Base-by-base conservation (phyloP, 1,284 basidiomycete species). In the Cryptococcus sp. region DNA sequence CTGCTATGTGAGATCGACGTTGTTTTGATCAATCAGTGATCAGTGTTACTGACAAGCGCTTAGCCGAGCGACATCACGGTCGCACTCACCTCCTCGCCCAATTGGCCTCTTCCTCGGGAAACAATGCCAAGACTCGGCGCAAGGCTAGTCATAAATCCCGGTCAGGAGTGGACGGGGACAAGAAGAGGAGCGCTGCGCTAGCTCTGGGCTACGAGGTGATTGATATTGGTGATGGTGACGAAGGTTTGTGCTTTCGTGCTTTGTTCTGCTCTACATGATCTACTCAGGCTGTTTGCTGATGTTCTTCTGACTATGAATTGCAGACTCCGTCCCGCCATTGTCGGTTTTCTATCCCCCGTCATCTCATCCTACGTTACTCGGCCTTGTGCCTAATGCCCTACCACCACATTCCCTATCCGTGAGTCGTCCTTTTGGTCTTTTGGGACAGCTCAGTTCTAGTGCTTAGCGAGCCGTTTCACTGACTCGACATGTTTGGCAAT, bases 331-430 rank as follows among this genome's bases (percentile, higher is more conserved):
- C 54, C 89, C 90, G 38, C 87, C 90, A 56, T 78, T 96, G 39
- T 93, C 92, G 27, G 85, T 96, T 44, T 94, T 92, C 75, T 91
- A 88, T 19, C 87, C 94, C 3, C 90, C 93, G 0, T 92, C 91
- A 0, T 87, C 89, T 4, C 82, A 87, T 17, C 78, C 84, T 0
- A 83, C 88, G 2, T 88, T 92, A 67, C 86, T 87, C 2, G 80
- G 87, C 2, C 80, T 98, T n/a, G 75, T 97, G 1, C 90, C 91
- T 0, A 86, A 90, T 62, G 91, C 93, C 57, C 80, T 96, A 19
- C 88, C 91, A 0, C 87, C 89, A 4, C 57, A 69, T 7, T 70
- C 73, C 0, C 49, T 78, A 2, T 62, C 68, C 4, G 76, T 78
- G 51, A 56, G 72, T 68, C 5, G 27, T 1, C 19, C 25, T 40